Base-by-base conservation (phyloP, 495 filamentous ascomycete genomes). In the Amorphotheca resinae region DNA sequence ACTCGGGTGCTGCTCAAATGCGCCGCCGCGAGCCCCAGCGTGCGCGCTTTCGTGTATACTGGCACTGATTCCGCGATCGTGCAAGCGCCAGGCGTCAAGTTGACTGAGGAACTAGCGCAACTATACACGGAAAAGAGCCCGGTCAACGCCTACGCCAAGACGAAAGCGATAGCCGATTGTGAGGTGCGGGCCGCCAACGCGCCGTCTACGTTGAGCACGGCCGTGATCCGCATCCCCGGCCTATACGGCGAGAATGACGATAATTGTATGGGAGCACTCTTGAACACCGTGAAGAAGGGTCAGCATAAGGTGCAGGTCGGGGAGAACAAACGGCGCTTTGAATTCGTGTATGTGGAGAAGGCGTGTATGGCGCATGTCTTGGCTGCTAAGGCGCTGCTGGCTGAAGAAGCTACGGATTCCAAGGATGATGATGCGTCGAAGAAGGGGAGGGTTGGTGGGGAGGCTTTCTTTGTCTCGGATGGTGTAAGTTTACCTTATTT, bases 401-500 rank as follows among this genome's bases (percentile, higher is more conserved):
- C 69, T 36, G 59, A 67, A 28, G n/a, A n/a, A n/a, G n/a, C n/a
- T n/a, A n/a, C n/a, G n/a, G n/a, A 69, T 66, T 32, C 17, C 16
- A 1, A 67, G 85, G 20, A 77, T 84, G n/a, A n/a, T n/a, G n/a
- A n/a, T n/a, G n/a, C n/a, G n/a, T n/a, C n/a, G n/a, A 11, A 33
- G 58, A 61, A 77, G 54, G 82, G 87, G 62, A 69, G 68, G 21
- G 84, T 93, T 9, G 89, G 94, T 56, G 91, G 89, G 33, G 86
- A 95, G 60, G 82, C 85, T 20, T 96, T 95, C 73, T 75, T 94
- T 61, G 78, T 95, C 60, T 95, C 89, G 48, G 95, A 96, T 59
- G 88, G 82, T 52, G 66, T 69, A 38, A 87, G 89, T 1, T 67
- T 93, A 18, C 93, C 93, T 57, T 96, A 94, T 68, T 96, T 87